Base-by-base conservation (phyloP, 176 grass and related monocot species). In the Carex kokanica region DNA sequence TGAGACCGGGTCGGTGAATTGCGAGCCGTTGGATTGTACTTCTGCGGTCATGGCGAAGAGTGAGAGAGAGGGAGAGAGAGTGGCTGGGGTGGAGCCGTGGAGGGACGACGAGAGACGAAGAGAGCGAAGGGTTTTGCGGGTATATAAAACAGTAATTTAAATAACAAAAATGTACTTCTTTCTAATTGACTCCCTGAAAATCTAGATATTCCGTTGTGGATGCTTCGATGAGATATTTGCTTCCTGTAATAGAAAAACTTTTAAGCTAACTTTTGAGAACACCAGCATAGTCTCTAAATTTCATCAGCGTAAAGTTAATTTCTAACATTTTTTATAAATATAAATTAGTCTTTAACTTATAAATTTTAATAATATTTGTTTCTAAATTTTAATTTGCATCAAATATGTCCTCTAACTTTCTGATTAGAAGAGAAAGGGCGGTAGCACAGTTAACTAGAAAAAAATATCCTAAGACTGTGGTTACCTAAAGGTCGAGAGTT, bases 1-100 rank as follows among this genome's bases (percentile, higher is more conserved):
- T 12, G 41, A 20, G 40, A 82, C 40, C 11, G 74, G 58, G 3
- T 79, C 27, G 15, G 74, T 78, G 1, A 4, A 6, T 17, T 80
- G 57, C 10, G 57, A 52, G 27, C 34, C 74, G 73, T 86, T 65
- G 71, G 74, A 58, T 45, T 80, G 38, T 31, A 67, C 57, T 80
- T 86, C 60, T 8, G 51, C 84, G n/a, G 84, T 80, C 84, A 86
- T 86, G 83, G 70, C 53, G 60, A n/a, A 43, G n/a, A 24, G 2
- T 5, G 11, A 65, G 12, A 64, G 60, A 64, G 25, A n/a, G 36
- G 11, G 6, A 14, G 41, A 71, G 64, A 60, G 34, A 73, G 15
- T 54, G 47, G 62, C 20, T 47, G 2, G 49, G 64, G 11, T 10
- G 23, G n/a, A n/a, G n/a, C n/a, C n/a, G n/a, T n/a, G n/a, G 24